Base-by-base conservation (phyloP, 2,329 filamentous ascomycete genomes). In the Torrubiella hemipterigena region DNA sequence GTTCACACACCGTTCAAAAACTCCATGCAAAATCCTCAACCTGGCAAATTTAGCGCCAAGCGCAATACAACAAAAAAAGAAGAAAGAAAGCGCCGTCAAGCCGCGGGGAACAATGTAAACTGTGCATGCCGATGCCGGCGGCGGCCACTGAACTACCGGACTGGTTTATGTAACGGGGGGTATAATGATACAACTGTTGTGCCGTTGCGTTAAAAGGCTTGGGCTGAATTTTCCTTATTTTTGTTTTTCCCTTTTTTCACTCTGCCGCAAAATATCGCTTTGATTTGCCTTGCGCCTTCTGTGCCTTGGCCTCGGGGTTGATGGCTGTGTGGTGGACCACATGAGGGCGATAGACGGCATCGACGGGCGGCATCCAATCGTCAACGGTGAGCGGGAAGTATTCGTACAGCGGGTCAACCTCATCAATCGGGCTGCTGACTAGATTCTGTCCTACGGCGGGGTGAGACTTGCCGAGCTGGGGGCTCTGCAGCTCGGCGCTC, bases 311-410 rank as follows among this genome's bases (percentile, higher is more conserved):
- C 43, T 83, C 78, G 5, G 73, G 67, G 8, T 77, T 76, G 29
- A 81, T 63, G 28, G 71, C 69, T 12, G 82, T 89, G 51, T 95
- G 87, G 55, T 96, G 89, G 4, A 95, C 87, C 12, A 94, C 84
- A 52, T 95, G 87, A 6, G 87, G 89, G 29, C 85, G 68, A 51
- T 93, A 94, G 12, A 94, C 79, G 5, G 85, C 85, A 54, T 93
- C 85, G 4, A 93, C 83, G 1, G 84, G 85, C 3, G 81, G 81
- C 73, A 87, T 85, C 81, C 81, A 95, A 48, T 95, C 87, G 51
- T 95, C 86, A 36, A 94, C 60, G 29, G 81, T 86, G 12, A 96
- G 65, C 0, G 87, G 87, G 41, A 96, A 95, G 50, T 96, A 95
- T 57, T 96, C 87, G 50, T 95, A 95, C 13, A 95, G 61, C 41